Evolutionary conservation across 148 eudicot genomes (phyloP), one percentile per base, ranked within the genome.

Genomic region (Cornus florida): DNA sequence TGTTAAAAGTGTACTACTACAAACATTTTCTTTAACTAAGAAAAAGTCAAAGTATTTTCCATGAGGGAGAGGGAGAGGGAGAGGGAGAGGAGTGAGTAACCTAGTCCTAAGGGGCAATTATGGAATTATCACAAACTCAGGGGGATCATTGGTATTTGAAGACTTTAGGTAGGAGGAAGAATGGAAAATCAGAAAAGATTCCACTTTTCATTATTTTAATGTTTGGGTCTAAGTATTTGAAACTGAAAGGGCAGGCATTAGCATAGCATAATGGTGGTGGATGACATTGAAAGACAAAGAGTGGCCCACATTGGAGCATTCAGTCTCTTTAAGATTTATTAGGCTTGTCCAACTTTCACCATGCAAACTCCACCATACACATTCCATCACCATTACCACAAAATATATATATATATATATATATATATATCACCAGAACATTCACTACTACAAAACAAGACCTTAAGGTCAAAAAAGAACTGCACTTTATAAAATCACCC

Each of bases 341-440:
- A 20, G 77, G 64, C 24, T 82, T 82, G 84, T 82, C 74, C 14
- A 74, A 48, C 68, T 82, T 78, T 82, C 85, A 78, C 77, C 81
- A 78, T 74, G 85, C 85, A 78, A 82, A 78, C 23, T 78, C 78
- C 85, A 78, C 81, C 84, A 73, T 78, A 77, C 78, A 77, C 77
- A 64, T 73, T 82, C 78, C 76, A 66, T 73, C 77, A 68, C 67
- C 62, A 14, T 2, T 17, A n/a, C 66, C 66, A 6, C 66, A n/a
- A 62, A 0, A 35, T 28, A 28, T 28, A 56, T 16, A 56, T 16
- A 56, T 16, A 56, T 16, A 56, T 39, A 39, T 39, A 39, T 39
- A 39, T 39, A 39, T 39, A 43, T 4, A 43, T 43, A 43, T 43
- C 48, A 43, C 48, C 48, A 43, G 4, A 43, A 43, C 48, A 53